phyloP scores from a whole-genome alignment of 768 basidiomycete species.

The Phallus indusiatus region DNA sequence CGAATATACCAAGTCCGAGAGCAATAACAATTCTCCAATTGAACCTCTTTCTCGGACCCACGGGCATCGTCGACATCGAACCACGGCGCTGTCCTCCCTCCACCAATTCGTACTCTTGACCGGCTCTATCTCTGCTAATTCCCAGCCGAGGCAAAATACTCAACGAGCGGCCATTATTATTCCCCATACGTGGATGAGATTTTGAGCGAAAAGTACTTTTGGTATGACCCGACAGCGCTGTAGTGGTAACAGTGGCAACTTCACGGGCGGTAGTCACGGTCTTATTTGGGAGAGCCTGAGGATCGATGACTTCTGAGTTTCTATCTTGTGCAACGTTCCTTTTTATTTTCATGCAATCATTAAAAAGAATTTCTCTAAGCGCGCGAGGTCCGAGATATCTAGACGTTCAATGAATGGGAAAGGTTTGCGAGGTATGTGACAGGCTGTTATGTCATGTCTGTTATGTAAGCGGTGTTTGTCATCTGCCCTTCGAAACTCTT shows the following conservation, averaged over 20 bases:
- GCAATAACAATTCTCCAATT: constrained; percentile 30
- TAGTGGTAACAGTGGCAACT: neutral
- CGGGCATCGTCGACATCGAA: neutral
- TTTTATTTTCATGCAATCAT: neutral
- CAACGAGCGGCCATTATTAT: neutral
- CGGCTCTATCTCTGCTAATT: neutral
- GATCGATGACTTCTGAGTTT: neutral
- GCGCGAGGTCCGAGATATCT: no score
- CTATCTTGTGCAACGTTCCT: neutral
- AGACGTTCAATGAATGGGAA: no score
- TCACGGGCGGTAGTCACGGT: no score
- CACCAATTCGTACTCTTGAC: neutral
- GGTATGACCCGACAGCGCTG: neutral
- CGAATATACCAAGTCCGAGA: constrained; percentile 45
- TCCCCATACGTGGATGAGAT: neutral
- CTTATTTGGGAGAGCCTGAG: neutral
- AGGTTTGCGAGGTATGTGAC: no score
- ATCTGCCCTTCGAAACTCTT: no score
- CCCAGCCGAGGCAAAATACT: constrained; percentile 2
- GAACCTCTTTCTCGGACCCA: neutral
- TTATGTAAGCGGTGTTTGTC: no score
- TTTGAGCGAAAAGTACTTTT: neutral
- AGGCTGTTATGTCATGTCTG: no score
- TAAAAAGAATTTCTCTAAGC: neutral
- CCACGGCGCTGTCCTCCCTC: neutral